Base-by-base conservation (phyloP, 768 basidiomycete genomes). In the Auriscalpium microsporum region DNA sequence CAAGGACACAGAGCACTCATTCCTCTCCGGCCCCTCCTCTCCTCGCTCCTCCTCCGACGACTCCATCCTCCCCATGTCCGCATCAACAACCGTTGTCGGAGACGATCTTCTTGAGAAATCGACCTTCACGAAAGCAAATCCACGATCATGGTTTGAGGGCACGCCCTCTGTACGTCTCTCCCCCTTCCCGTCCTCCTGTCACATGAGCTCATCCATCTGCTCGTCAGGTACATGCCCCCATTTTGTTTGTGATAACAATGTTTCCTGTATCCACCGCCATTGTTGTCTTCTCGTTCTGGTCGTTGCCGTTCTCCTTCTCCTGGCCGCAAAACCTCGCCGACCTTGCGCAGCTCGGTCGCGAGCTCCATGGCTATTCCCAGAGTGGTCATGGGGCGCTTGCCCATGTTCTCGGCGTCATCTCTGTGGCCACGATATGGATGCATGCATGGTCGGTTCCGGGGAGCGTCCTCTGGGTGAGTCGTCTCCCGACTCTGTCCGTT, bases 381-480 rank as follows among this genome's bases (percentile, higher is more conserved):
- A 84, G 83, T 56, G 87, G 87, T 10, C 62, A 73, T 34, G 73
- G 71, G 3, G 79, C 86, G 17, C 73, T 82, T 52, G 77, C 78
- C 8, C 94, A 95, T 70, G 89, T 95, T 52, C 68, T 94, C 45
- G 82, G 78, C 23, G 91, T 94, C 50, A 77, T 97, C 63, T 83
- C 87, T 40, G 76, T 94, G 13, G 85, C 87, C 16, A 90, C 90
- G 4, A 73, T 92, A 33, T 97, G 93, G 92, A 96, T 94, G 71
- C 94, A 97, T 68, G 92, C 94, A 4, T 97, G 94, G 94, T 94
- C 90, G 57, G 81, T 97, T 56, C 94, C 94, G 9, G 94, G 94
- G 8, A 93, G 90, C 61, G 92, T 95, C 48, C 78, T 95, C 49
- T 86, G 94, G 86, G 90, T 90, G 59, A 55, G 84, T 75, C 58